Conservation (phyloP, 495 filamentous ascomycete species). For the Pyrenopolyporus hunteri region DNA sequence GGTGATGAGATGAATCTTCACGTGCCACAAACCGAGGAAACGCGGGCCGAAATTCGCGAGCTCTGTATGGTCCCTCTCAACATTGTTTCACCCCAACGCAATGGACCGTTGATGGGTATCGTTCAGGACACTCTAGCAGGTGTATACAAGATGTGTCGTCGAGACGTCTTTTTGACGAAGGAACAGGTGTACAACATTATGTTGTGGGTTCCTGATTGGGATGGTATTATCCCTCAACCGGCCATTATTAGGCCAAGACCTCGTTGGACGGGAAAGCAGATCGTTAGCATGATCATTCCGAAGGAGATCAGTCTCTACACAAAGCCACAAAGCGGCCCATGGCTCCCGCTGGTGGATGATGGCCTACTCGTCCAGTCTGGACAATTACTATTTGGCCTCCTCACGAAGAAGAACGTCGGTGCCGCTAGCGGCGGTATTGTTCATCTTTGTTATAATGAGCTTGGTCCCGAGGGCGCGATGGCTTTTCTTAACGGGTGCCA, state of each 20-base stretch:
- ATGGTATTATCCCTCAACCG: slow-evolving; percentile 88
- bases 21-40: slow-evolving; percentile 96
- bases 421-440: slow-evolving; percentile 86
- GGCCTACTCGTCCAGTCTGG: slow-evolving; percentile 84
- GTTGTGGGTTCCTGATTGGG: slow-evolving; percentile 97
- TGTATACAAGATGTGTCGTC: slow-evolving; percentile 93
- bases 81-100: slow-evolving; percentile 97
- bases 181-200: slow-evolving; percentile 94
- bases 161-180: slow-evolving; percentile 88
- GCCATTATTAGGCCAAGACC: slow-evolving; percentile 90
- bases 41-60: slow-evolving; percentile 88
- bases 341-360: slow-evolving; percentile 74
- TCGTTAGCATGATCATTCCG: slow-evolving; percentile 91
- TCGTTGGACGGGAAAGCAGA: slow-evolving; percentile 98
- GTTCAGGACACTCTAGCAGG: slow-evolving; percentile 97
- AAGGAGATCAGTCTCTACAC: slow-evolving; percentile 81
- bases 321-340: slow-evolving; percentile 60
- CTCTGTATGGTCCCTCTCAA: slow-evolving; percentile 96
- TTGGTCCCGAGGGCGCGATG: slow-evolving; percentile 81
- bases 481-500: slow-evolving; percentile 95
- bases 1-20: slow-evolving; percentile 99
- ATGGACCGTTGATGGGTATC: slow-evolving; percentile 98
- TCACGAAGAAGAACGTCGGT: slow-evolving; percentile 93
- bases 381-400: slow-evolving; percentile 85
- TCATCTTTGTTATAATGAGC: slow-evolving; percentile 96